Evolutionary conservation across 495 filamentous ascomycete species (phyloP).

Genomic region (Hypomontagnella submonticulosa): DNA sequence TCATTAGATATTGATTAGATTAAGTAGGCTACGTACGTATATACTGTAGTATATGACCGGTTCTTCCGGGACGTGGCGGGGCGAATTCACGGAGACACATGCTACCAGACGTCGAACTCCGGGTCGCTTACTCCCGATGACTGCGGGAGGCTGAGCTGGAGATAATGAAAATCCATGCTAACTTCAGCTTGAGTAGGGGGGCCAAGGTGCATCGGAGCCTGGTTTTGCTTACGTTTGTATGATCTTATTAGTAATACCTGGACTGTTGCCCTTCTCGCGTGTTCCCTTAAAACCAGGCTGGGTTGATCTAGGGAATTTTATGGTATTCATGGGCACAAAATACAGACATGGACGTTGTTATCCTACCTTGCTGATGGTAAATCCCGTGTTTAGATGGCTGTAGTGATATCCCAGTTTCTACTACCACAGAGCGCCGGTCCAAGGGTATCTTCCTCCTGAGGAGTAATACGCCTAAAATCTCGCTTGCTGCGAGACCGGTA

Average conservation of each 20-base stretch:
- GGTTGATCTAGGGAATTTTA: constrained; percentile 8
- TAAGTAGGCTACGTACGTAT: too few relatives aligned
- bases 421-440: constrained; percentile 9
- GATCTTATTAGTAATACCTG: not conserved
- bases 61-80: constrained; percentile 23
- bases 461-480: constrained; percentile 3
- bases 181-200: constrained; percentile 4
- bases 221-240: not conserved
- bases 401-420: not conserved
- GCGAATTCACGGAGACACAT: constrained; percentile 7
- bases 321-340: not conserved
- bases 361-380: too few relatives aligned
- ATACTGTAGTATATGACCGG: not conserved
- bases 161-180: not conserved
- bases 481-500: constrained; percentile 6
- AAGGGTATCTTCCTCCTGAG: not conserved
- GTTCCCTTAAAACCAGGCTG: constrained; percentile 1
- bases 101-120: constrained; percentile 22
- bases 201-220: constrained; percentile 4
- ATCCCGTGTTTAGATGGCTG: too few relatives aligned
- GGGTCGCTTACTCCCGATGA: constrained; percentile 18
- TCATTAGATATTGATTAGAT: too few relatives aligned
- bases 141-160: constrained; percentile 19
- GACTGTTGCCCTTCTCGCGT: not conserved
- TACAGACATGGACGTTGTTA: too few relatives aligned